Evolutionary conservation across 352 stramenopile genomes (phyloP).

Genomic region (Elongisporangium prolatum): DNA sequence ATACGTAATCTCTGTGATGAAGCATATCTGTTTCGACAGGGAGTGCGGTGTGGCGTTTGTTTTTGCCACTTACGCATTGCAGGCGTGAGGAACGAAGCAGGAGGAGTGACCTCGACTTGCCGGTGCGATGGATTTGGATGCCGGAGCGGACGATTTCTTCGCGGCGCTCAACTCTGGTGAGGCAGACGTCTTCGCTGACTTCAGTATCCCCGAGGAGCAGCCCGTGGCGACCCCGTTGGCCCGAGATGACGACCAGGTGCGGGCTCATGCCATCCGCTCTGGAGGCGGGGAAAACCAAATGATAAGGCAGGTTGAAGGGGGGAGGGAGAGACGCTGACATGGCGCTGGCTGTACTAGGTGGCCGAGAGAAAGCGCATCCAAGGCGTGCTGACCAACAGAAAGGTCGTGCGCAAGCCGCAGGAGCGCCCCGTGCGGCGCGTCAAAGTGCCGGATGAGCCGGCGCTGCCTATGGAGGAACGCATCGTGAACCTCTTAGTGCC

Average conservation of each 20-base stretch:
- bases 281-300: neutral
- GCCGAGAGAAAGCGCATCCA: conserved; percentile 45
- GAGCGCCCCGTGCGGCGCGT: conserved; percentile 17
- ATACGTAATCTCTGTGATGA: neutral
- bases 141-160: conserved; percentile 78
- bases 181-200: conserved; percentile 54
- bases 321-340: neutral
- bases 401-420: conserved; percentile 31
- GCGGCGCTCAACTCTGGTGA: conserved; percentile 64
- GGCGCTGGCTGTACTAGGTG: conserved; percentile 7
- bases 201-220: conserved; percentile 28
- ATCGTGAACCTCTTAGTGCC: conserved; percentile 85
- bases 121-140: conserved; percentile 63
- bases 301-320: neutral
- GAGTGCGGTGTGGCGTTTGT: neutral
- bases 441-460: conserved; percentile 35
- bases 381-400: conserved; percentile 24
- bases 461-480: conserved; percentile 80
- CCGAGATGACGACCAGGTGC: conserved; percentile 14
- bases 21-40: neutral
- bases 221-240: conserved; percentile 1
- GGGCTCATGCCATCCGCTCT: neutral
- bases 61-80: neutral
- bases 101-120: neutral
- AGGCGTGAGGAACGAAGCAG: neutral